Evolutionary conservation across 345 rosid genomes (phyloP), one percentile per base, ranked within the genome.

Genomic region (Brassica juncea): DNA sequence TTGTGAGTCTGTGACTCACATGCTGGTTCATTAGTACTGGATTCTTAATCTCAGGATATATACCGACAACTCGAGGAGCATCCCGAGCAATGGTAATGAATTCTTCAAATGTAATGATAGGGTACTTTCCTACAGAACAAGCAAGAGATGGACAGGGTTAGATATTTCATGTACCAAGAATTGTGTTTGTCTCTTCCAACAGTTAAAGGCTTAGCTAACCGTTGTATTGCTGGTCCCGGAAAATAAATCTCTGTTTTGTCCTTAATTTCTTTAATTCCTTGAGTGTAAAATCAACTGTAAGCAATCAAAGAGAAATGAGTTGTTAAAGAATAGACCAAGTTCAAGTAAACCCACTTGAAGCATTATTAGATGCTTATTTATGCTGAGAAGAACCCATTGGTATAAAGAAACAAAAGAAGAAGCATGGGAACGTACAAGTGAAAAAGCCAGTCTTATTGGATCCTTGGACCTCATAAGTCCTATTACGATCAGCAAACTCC

Each of bases 11-110:
- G 19, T 49, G 49, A 80, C 96, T 88, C 70, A 91, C 99, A 81
- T 68, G 89, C 79, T 93, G 89, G 82, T 95, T 95, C 77, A 91
- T 87, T 31, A 95, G 74, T 30, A 91, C 89, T 27, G 99, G 99
- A 78, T 87, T 88, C 80, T 95, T 95, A 12, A 95, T 95, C 89
- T 95, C 99, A 1, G 99, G 98, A 83, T 95, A 95, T 78, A 95
- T 93, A 39, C 99, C 99, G 21, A 95, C 97, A 75, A 90, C 87
- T 86, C 99, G 84, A 21, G 88, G 84, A 27, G 98, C 99, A 79
- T 91, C 90, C 66, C 81, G 82, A 27, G 96, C 99, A 65, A 95
- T 90, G 77, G 85, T 28, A 70, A 95, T 84, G 87, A 82, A 95
- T 70, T 90, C 97, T 72, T 95, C 97, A 74, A 95, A 93, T 75